Evolutionary conservation across 2,329 filamentous ascomycete species (phyloP), one percentile per base, ranked within the genome.

Genomic region (Xylaria digitata): DNA sequence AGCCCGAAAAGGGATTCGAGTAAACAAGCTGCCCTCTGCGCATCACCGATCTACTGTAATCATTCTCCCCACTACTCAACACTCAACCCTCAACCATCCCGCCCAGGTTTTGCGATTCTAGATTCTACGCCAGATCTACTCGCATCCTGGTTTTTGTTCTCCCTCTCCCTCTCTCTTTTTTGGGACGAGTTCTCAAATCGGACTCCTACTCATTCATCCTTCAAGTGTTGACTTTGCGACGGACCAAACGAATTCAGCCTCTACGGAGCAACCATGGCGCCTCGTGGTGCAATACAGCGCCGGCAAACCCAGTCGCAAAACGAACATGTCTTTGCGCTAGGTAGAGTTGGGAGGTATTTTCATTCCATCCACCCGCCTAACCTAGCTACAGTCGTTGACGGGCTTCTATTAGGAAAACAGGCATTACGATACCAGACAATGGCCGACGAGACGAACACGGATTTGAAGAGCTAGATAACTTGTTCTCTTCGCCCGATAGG

Each of bases 371-470:
- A 34, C 37, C 15, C 8, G 19, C 7, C 19, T 26, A 1, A 21
- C 6, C 13, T n/a, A 1, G 15, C 17, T 8, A 13, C 17, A 23
- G 48, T 48, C 26, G 43, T 46, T 68, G 26, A 68, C 43, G 11
- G 7, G 19, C 11, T 42, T 23, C 5, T 21, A 37, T 49, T 72
- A 97, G 95, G 73, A 96, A 97, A 86, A 99, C 96, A 0, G 96
- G 96, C 50, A 87, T 97, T 30, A 91, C 89, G 0, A 80, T 98
- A 37, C 88, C 89, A 74, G 93, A 97, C 75, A 89, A 84, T 62
- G 93, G 93, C 59, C 84, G 90, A 67, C 91, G 93, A 81, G 95
- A 98, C 80, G 94, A 96, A 78, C 85, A 97, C 84, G 96, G 95
- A 79, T 89, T 99, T 83, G 93, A 97, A 78, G 91, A 92, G 42